Evolutionary conservation across 208 protist genomes (phyloP).

Genomic region (Sergeia podlipaevii): DNA sequence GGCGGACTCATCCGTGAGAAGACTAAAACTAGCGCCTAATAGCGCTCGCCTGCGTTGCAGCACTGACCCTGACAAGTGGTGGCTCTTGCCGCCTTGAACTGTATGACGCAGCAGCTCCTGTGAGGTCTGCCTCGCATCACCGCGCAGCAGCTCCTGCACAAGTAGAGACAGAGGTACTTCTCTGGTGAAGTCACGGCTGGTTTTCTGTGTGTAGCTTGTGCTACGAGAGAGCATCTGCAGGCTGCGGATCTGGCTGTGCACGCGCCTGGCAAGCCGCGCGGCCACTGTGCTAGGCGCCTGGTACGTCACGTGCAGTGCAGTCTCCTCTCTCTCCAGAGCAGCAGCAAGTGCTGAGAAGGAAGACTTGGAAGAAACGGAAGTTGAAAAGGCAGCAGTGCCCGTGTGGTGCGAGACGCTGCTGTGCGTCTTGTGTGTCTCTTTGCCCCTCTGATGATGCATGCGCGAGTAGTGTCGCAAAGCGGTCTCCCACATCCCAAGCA

Average conservation of each 20-base stretch:
- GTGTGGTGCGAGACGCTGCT: no score
- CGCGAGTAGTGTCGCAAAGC: constrained; percentile 19
- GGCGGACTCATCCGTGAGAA: constrained; percentile 32
- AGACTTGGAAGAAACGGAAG: no score
- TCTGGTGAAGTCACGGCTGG: constrained; percentile 17
- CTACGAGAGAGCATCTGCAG: no score
- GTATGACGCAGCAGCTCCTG: constrained; percentile 9
- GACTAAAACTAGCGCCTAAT: constrained; percentile 49
- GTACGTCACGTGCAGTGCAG: no score
- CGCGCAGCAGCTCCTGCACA: constrained; percentile 30
- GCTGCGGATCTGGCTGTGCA: no score
- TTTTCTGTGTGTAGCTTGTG: constrained; percentile 7
- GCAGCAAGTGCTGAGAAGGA: no score
- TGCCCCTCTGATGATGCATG: constrained; percentile 19
- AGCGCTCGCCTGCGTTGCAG: constrained; percentile 19
- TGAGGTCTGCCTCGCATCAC: constrained; percentile 19
- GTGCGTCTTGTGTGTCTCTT: neutral
- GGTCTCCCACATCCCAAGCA: constrained; percentile 23
- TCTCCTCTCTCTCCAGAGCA: no score
- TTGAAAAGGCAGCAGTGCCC: no score
- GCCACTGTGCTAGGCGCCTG: no score
- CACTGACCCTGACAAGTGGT: neutral
- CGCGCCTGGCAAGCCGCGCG: no score
- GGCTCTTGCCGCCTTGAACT: neutral
- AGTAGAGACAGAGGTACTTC: constrained; percentile 16